Base-by-base conservation (phyloP, 495 filamentous ascomycete species). In the Xylaria curta region DNA sequence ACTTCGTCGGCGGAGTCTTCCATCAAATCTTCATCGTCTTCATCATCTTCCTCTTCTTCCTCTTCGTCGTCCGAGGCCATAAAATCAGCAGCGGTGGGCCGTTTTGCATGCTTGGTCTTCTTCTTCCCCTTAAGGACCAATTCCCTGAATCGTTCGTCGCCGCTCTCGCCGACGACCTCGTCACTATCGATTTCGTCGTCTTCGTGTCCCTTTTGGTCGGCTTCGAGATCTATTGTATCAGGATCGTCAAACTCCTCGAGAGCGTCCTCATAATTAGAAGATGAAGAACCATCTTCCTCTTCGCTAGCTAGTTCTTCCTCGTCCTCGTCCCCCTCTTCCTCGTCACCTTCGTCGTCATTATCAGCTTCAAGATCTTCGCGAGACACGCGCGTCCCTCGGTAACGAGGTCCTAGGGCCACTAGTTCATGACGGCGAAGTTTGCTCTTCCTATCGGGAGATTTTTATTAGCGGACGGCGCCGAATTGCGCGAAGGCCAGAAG, bases 311-410 rank as follows among this genome's bases (percentile, higher is more conserved):
- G 10, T 46, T 15, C 15, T 17, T 46, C 73, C 0, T 71, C 73
- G 7, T 71, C 56, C 54, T 82, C 68, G 59, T 51, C 79, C 73
- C 84, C 66, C 73, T 83, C 78, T 1, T 78, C 80, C 0, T 84
- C 83, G 0, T 82, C 81, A 0, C 82, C 82, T 3, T 81, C 76
- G 19, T 79, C 80, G 64, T 78, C 80, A 62, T 78, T 75, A n/a
- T 81, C 82, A 28, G 81, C 80, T 46, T 89, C 85, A 12, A 95
- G 84, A 0, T 87, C 89, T 33, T 91, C 86, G 63, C 97, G 87
- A 72, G 90, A 94, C n/a, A 99, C 87, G 60, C 87, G 87, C 5
- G 92, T 86, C 13, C 95, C 96, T 53, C 88, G 84, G 78, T 99
- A 99, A 77, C 94, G 89, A 47, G 94, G 92, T 8, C 95, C 96